A percentile compares a stretch with the other conserved stretches of the same genome.
phyloP scores from a whole-genome alignment of 2,329 filamentous ascomycete species.

The Cylindrodendrum hubeiense region DNA sequence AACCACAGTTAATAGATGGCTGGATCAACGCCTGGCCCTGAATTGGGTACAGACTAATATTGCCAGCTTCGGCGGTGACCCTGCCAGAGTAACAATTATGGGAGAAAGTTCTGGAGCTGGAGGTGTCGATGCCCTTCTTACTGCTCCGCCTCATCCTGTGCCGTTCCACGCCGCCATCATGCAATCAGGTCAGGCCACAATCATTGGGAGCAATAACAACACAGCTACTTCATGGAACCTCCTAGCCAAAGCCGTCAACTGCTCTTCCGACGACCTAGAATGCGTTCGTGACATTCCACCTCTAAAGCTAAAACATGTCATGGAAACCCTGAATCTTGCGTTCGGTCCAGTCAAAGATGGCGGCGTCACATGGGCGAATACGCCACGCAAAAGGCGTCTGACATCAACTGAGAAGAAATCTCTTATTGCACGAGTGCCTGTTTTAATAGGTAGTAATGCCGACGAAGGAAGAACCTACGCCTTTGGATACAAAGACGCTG shows the following conservation, averaged over 20 bases:
- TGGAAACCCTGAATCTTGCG: slow-evolving; percentile 33
- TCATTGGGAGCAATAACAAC: not conserved
- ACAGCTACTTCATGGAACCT: slow-evolving; percentile 35
- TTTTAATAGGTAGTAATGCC: slow-evolving; percentile 39
- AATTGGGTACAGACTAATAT: too few relatives aligned
- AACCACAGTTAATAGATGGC: too few relatives aligned
- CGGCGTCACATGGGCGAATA: slow-evolving; percentile 36
- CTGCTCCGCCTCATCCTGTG: too few relatives aligned
- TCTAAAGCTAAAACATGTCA: slow-evolving; percentile 26
- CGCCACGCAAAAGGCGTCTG: slow-evolving; percentile 27
- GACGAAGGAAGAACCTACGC: slow-evolving; percentile 36
- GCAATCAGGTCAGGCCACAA: too few relatives aligned
- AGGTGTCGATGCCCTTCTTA: too few relatives aligned
- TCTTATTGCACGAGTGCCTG: slow-evolving; percentile 39
- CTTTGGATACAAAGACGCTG: slow-evolving; percentile 4
- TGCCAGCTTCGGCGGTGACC: too few relatives aligned
- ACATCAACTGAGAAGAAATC: slow-evolving; percentile 12
- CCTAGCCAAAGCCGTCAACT: slow-evolving; percentile 14
- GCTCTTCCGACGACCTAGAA: slow-evolving; percentile 23
- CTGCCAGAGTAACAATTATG: too few relatives aligned
- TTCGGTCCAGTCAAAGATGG: slow-evolving; percentile 40
- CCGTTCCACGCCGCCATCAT: too few relatives aligned
- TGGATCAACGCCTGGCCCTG: too few relatives aligned
- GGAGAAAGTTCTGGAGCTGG: too few relatives aligned
- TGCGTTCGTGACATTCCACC: slow-evolving; percentile 43